Evolutionary conservation across 768 basidiomycete species (phyloP).

Genomic region (Mycena pura): DNA sequence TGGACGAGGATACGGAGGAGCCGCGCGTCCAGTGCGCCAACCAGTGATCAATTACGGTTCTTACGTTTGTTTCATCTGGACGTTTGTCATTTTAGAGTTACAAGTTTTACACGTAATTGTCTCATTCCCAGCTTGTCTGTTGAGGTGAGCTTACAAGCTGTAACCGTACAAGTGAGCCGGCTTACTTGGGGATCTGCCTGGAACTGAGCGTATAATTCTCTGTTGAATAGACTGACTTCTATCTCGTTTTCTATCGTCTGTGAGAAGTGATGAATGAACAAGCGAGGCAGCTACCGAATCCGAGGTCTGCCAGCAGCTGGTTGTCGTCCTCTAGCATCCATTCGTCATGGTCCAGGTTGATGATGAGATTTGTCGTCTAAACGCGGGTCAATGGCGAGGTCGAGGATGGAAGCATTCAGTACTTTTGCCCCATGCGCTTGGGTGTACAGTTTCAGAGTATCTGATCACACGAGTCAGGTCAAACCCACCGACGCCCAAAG

Average conservation of each 20-base stretch:
- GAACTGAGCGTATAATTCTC: slow-evolving; percentile 78
- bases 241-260: slow-evolving; percentile 84
- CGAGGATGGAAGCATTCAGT: slow-evolving; percentile 12
- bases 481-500: background rate
- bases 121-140: slow-evolving; percentile 55
- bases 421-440: slow-evolving; percentile 96
- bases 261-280: no score
- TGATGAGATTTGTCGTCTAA: slow-evolving; percentile 96
- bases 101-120: slow-evolving; percentile 37
- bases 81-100: slow-evolving; percentile 35
- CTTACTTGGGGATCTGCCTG: slow-evolving; percentile 83
- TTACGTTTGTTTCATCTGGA: no score
- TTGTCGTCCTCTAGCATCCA: slow-evolving; percentile 83
- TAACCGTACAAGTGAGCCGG: background rate
- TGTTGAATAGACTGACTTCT: slow-evolving; percentile 92
- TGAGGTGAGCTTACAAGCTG: background rate
- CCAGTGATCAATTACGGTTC: slow-evolving; percentile 75
- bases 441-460: slow-evolving; percentile 94
- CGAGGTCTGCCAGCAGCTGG: slow-evolving; percentile 69
- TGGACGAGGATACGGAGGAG: slow-evolving; percentile 93
- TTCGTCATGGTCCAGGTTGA: slow-evolving; percentile 95
- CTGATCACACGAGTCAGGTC: slow-evolving; percentile 46
- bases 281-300: slow-evolving; percentile 66
- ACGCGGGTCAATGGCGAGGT: background rate
- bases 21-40: slow-evolving; percentile 96